phyloP scores from a whole-genome alignment of 768 basidiomycete species.

The Termitomyces sp. region DNA sequence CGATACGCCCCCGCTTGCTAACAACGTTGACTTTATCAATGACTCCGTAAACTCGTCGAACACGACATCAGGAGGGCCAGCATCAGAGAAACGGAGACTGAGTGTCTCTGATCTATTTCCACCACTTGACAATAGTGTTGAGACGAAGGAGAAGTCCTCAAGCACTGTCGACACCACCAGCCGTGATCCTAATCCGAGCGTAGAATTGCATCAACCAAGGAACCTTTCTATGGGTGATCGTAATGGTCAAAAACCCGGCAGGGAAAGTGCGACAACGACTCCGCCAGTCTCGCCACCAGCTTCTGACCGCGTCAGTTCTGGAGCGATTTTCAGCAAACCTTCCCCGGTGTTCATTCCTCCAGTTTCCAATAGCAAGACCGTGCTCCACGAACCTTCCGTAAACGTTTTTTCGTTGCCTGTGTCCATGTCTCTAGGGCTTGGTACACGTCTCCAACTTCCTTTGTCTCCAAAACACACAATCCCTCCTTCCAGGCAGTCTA shows the following conservation, averaged over 20 bases:
- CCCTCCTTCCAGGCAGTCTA: constrained; percentile 45
- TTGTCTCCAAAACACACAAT: constrained; percentile 21
- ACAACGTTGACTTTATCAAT: not conserved
- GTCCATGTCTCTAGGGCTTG: constrained; percentile 41
- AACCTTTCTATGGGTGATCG: constrained; percentile 3
- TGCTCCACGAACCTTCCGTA: constrained; percentile 23
- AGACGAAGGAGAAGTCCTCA: constrained; percentile 26
- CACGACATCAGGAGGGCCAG: not conserved
- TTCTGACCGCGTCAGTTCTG: constrained; percentile 26
- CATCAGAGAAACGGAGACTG: constrained; percentile 29
- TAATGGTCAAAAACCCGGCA: constrained; percentile 8
- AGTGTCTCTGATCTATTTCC: constrained; percentile 60
- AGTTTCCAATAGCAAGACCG: constrained; percentile 8
- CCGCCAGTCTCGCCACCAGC: constrained; percentile 52
- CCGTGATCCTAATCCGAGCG: not conserved
- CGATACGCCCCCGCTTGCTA: constrained; percentile 9
- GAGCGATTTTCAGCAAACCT: constrained; percentile 58
- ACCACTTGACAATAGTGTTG: constrained; percentile 23
- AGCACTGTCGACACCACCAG: constrained; percentile 16
- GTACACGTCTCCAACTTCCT: constrained; percentile 23
- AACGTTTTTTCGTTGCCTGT: constrained; percentile 37
- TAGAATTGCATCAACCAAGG: not conserved
- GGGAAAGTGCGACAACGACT: constrained; percentile 45
- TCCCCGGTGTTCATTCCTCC: constrained; percentile 48
- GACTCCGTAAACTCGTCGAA: not conserved